Conservation (phyloP, 352 stramenopile species). For the Pythium aquatile region DNA sequence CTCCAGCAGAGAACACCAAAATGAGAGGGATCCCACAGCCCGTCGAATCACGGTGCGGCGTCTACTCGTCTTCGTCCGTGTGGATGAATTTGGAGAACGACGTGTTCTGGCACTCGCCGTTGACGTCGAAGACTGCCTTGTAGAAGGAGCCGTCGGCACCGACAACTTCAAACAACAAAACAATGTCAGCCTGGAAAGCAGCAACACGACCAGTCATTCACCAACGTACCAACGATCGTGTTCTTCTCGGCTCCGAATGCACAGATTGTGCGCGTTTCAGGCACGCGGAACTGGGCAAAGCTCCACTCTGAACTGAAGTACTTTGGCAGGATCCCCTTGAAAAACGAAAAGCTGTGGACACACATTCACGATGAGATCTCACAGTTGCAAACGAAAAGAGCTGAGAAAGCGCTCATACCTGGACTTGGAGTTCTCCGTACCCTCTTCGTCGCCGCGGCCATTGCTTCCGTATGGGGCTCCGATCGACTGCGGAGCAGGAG, state of each 20-base stretch:
- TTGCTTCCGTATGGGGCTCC: constrained; percentile 46
- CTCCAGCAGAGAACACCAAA: background rate
- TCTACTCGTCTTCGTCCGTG: constrained; percentile 84
- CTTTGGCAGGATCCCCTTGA: constrained; percentile 89
- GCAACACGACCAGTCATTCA: background rate
- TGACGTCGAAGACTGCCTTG: constrained; percentile 86
- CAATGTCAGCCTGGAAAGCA: background rate
- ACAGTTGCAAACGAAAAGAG: too few relatives aligned
- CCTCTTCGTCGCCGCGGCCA: constrained; percentile 58
- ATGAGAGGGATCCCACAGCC: background rate
- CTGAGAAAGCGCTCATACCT: constrained; percentile 34
- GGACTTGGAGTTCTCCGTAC: constrained; percentile 88
- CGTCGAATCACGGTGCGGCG: background rate
- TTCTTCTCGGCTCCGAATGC: constrained; percentile 92
- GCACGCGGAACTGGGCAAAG: constrained; percentile 92
- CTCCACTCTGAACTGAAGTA: constrained; percentile 95
- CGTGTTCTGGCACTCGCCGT: constrained; percentile 87
- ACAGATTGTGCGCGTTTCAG: constrained; percentile 90
- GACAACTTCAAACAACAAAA: constrained; percentile 46
- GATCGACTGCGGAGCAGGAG: constrained; percentile 43
- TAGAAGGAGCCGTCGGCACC: constrained; percentile 87
- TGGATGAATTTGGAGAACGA: constrained; percentile 91
- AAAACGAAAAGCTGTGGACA: constrained; percentile 76
- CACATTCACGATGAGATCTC: background rate
- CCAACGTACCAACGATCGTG: constrained; percentile 84